Percentiles rank a stretch among this genome's conserved stretches.
These are phyloP conservation scores for Nyssa sinensis DNA, from an alignment of 148 eudicot genomes.

Conservation along the genomic window DNA sequence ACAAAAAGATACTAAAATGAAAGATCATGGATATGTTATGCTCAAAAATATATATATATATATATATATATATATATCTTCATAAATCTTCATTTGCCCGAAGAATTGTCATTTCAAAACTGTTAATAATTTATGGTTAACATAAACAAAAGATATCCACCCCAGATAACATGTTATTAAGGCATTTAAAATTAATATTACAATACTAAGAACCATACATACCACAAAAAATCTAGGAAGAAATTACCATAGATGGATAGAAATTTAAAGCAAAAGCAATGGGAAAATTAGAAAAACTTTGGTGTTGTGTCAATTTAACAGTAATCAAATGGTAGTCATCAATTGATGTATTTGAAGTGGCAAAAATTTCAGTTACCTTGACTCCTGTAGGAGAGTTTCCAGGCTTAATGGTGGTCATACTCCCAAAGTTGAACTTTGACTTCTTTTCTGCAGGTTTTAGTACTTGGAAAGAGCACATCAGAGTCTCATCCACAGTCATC, in stretches of 20 bases:
- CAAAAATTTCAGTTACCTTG: not conserved
- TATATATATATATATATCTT: too few species aligned
- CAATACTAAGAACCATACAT: not conserved
- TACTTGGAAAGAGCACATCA: too few species aligned
- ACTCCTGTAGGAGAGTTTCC: constrained; percentile 36
- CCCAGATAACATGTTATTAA: too few species aligned
- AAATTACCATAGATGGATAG: not conserved
- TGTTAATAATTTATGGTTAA: too few species aligned
- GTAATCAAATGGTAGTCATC: not conserved
- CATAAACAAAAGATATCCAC: too few species aligned
- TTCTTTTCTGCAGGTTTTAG: constrained; percentile 65
- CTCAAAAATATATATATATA: too few species aligned
- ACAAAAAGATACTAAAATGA: too few species aligned
- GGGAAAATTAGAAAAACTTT: not conserved
- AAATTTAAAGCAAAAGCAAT: too few species aligned
- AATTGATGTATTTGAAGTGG: not conserved
- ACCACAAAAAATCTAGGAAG: not conserved
- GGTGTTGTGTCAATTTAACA: not conserved
- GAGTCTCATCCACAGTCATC: constrained; percentile 61
- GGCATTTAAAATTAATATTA: not conserved
- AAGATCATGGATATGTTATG: too few species aligned
- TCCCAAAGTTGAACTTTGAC: constrained; percentile 47
- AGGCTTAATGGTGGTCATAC: constrained; percentile 39
- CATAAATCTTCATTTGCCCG: too few species aligned
- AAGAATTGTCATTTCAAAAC: too few species aligned